Conservation (phyloP, 2,329 filamentous ascomycete species). For the Diaporthe batatas region DNA sequence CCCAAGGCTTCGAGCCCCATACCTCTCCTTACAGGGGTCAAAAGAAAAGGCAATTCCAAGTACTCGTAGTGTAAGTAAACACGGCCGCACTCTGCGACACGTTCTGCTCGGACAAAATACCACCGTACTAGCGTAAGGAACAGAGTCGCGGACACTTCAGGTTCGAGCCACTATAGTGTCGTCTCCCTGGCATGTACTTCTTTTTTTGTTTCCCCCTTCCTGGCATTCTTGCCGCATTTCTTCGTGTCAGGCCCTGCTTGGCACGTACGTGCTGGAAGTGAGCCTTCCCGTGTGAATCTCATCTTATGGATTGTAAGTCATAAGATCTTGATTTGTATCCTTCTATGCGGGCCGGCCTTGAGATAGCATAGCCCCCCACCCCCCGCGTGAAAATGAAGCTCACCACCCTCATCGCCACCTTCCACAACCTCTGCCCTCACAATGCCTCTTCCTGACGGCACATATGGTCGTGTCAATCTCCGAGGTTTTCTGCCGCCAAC, state of each 20-base stretch:
- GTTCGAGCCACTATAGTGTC: background rate
- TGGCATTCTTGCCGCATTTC: no score
- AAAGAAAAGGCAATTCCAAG: background rate
- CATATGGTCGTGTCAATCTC: rapidly evolving
- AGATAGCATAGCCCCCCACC: no score
- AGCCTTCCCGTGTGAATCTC: no score
- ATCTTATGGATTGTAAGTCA: background rate
- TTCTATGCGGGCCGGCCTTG: background rate
- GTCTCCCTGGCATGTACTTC: background rate
- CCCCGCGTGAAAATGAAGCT: constrained; percentile 15
- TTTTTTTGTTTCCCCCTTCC: background rate
- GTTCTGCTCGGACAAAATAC: background rate
- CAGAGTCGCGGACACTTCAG: background rate
- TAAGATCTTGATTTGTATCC: background rate
- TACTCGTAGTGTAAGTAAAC: constrained; percentile 1
- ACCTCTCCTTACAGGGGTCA: background rate
- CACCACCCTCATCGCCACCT: constrained; percentile 5
- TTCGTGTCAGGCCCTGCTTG: no score
- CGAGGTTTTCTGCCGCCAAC: background rate
- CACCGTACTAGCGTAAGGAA: no score
- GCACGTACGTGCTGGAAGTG: background rate
- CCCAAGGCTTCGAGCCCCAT: background rate
- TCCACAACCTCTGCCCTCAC: constrained; percentile 11
- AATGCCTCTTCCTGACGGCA: background rate
- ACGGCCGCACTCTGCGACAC: background rate